Percentiles rank a stretch among this genome's conserved stretches.
phyloP scores from a whole-genome alignment of 2,329 filamentous ascomycete species.

The Phyllachora maydis region DNA sequence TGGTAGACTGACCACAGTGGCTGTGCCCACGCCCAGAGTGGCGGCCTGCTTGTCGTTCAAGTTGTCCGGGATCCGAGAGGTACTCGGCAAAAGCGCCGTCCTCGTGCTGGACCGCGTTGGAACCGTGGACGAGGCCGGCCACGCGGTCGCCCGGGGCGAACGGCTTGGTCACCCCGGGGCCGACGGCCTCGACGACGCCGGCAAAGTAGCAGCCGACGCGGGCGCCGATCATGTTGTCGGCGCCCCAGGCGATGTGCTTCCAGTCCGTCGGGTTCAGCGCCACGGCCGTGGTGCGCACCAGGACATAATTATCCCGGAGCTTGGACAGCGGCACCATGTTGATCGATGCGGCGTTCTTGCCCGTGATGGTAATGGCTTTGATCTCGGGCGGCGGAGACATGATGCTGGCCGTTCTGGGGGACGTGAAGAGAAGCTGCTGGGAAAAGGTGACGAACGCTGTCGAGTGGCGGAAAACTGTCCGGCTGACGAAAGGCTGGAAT shows the following conservation, averaged over 20 bases:
- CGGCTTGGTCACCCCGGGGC: constrained; percentile 16
- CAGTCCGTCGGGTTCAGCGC: constrained; percentile 12
- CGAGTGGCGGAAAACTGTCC: no score
- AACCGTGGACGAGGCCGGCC: constrained; percentile 17
- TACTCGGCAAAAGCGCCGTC: constrained; percentile 21
- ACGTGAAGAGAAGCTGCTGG: no score
- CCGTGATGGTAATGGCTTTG: constrained; percentile 7
- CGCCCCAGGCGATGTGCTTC: constrained; percentile 6
- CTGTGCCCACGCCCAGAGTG: constrained; percentile 16
- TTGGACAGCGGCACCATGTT: constrained; percentile 6
- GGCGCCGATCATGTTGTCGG: constrained; percentile 1
- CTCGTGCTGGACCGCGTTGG: constrained; percentile 14
- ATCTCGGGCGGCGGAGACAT: constrained; percentile 6
- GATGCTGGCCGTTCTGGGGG: background rate
- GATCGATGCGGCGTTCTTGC: constrained; percentile 5
- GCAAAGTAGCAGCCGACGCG: constrained; percentile 22
- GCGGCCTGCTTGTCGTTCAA: constrained; percentile 24
- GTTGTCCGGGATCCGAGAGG: constrained; percentile 17
- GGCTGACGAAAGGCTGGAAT: no score
- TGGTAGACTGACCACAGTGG: constrained; percentile 14
- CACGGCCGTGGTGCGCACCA: constrained; percentile 8
- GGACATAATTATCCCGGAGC: constrained; percentile 9
- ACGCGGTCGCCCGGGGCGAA: constrained; percentile 26
- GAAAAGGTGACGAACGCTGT: no score
- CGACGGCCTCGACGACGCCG: constrained; percentile 23